phyloP scores from a whole-genome alignment of 78 protist species.

The Cavenderia fasciculata region DNA sequence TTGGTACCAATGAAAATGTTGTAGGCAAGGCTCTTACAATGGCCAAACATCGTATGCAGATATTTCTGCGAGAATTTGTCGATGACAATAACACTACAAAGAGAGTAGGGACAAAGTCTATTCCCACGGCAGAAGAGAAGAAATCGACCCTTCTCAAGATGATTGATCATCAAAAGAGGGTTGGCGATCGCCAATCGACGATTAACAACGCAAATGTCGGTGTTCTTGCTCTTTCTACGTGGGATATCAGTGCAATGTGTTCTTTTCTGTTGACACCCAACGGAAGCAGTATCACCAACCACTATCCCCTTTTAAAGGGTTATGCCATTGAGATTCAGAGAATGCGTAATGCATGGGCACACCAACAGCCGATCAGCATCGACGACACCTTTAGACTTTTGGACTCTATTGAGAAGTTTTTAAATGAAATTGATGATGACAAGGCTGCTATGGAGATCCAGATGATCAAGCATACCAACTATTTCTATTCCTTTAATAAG shows the following conservation, averaged over 20 bases:
- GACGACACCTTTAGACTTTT: conserved; percentile 27
- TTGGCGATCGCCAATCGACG: neutral
- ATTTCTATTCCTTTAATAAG: conserved; percentile 37
- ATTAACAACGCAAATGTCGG: neutral
- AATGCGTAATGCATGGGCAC: conserved; percentile 50
- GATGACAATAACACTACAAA: neutral
- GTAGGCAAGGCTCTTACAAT: conserved; percentile 13
- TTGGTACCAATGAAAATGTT: conserved; percentile 36
- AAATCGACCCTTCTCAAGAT: neutral
- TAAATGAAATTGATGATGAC: neutral
- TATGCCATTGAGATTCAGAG: neutral
- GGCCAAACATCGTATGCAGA: neutral
- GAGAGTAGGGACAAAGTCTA: neutral
- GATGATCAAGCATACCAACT: conserved; percentile 34
- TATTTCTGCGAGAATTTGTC: neutral
- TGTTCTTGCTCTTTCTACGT: no score
- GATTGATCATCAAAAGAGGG: conserved; percentile 6
- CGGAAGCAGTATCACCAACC: no score
- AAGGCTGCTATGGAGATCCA: neutral
- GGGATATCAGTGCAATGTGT: conserved; percentile 1
- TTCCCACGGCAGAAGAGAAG: neutral
- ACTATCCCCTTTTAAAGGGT: no score
- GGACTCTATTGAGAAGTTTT: conserved; percentile 36
- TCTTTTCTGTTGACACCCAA: conserved; percentile 9
- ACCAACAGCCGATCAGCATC: conserved; percentile 11